Conservation (phyloP, 345 rosid genomes). For the Hibiscus tridactylites region DNA sequence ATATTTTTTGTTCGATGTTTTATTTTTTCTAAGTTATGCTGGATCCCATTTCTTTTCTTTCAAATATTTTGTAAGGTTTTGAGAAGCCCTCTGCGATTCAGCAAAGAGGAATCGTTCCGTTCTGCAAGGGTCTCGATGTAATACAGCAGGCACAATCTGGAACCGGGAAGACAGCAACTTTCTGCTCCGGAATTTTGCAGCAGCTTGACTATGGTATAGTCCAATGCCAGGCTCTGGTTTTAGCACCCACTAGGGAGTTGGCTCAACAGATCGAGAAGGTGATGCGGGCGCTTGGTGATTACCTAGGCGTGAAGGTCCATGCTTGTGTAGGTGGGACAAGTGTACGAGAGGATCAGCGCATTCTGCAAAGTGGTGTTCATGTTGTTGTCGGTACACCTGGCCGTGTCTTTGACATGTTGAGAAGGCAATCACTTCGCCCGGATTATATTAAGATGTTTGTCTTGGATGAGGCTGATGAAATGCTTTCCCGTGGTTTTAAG, state of each 20-base stretch:
- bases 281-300: constrained; percentile 91
- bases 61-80: constrained; percentile 33
- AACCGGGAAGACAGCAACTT: constrained; percentile 90
- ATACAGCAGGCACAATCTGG: constrained; percentile 98
- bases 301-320: constrained; percentile 81
- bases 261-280: constrained; percentile 96
- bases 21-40: neutral
- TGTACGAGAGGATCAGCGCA: constrained; percentile 87
- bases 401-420: constrained; percentile 91
- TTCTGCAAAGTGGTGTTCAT: constrained; percentile 84
- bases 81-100: constrained; percentile 99
- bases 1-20: neutral
- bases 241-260: constrained; percentile 89
- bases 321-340: constrained; percentile 97
- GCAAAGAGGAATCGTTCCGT: constrained; percentile 88
- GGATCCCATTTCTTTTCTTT: neutral
- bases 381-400: constrained; percentile 97
- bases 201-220: constrained; percentile 61
- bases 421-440: constrained; percentile 73
- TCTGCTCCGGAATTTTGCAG: constrained; percentile 85
- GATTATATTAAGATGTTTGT: constrained; percentile 83
- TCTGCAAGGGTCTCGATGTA: constrained; percentile 86
- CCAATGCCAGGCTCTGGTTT: constrained; percentile 80
- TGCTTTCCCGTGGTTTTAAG: constrained; percentile 94
- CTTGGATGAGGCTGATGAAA: constrained; percentile 92